Evolutionary conservation across 495 filamentous ascomycete species (phyloP).

Genomic region (Penicillium pancosmium): DNA sequence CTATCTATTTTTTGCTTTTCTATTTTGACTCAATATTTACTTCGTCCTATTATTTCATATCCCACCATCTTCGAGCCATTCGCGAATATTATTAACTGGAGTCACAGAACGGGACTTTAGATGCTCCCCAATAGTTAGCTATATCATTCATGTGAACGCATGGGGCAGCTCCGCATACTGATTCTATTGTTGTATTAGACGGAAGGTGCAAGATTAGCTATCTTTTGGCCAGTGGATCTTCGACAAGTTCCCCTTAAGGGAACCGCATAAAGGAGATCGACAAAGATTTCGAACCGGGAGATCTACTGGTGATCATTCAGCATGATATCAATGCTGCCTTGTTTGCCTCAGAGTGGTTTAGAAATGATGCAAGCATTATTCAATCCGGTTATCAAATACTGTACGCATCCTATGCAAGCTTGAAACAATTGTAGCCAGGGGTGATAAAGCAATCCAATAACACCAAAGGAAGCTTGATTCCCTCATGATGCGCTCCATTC

Average conservation of each 20-base stretch:
- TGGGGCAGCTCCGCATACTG: too few relatives aligned
- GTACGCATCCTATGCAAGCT: neutral
- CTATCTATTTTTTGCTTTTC: neutral
- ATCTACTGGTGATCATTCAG: slow-evolving; percentile 1
- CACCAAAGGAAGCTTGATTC: too few relatives aligned
- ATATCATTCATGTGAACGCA: too few relatives aligned
- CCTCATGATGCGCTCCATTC: too few relatives aligned
- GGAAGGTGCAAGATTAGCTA: too few relatives aligned
- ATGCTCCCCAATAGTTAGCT: too few relatives aligned
- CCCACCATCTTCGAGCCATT: too few relatives aligned
- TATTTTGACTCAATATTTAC: neutral
- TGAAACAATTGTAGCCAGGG: neutral
- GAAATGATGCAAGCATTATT: slow-evolving; percentile 1
- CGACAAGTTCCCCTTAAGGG: neutral
- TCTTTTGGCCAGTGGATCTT: neutral
- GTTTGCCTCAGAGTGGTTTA: neutral
- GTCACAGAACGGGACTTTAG: neutral
- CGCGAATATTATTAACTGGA: neutral
- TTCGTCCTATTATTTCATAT: neutral
- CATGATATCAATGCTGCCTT: neutral
- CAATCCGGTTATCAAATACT: neutral
- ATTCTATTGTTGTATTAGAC: too few relatives aligned
- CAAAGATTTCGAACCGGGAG: neutral
- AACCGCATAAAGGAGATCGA: neutral
- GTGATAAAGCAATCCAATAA: too few relatives aligned